These are phyloP conservation scores for Parathielavia hyrcaniae DNA, from an alignment of 495 filamentous ascomycete species.

Conservation along the genomic window DNA sequence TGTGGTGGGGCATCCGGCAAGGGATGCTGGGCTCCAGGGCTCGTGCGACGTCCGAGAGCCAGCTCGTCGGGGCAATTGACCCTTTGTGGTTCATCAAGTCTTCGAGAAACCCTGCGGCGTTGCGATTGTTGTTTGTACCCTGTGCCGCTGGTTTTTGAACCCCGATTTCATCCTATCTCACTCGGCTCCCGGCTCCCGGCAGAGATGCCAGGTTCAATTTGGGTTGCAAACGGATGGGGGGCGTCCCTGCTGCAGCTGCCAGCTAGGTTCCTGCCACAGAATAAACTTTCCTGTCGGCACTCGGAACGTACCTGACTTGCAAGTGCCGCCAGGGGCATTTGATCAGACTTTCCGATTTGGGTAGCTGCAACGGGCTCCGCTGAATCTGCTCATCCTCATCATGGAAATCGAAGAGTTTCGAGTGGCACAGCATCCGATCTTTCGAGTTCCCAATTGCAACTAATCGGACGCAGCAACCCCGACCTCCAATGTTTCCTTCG, in stretches of 20 bases:
- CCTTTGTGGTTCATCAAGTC: background rate
- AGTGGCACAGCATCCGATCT: too few relatives aligned
- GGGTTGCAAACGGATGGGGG: slow-evolving; percentile 3
- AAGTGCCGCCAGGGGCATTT: background rate
- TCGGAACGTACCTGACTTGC: too few relatives aligned
- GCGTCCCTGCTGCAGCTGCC: slow-evolving; percentile 1
- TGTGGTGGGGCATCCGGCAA: background rate
- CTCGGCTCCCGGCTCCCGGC: background rate
- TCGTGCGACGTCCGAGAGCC: background rate
- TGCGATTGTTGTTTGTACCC: too few relatives aligned
- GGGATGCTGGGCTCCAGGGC: background rate
- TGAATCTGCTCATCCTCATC: background rate
- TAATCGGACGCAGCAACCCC: too few relatives aligned
- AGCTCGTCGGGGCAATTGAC: background rate
- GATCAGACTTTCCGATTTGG: background rate
- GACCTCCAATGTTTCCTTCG: too few relatives aligned
- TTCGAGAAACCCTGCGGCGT: too few relatives aligned
- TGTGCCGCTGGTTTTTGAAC: too few relatives aligned
- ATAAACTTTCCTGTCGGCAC: too few relatives aligned
- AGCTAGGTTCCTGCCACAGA: too few relatives aligned
- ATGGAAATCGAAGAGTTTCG: too few relatives aligned
- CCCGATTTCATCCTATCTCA: too few relatives aligned
- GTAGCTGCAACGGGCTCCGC: background rate
- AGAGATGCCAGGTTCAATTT: slow-evolving; percentile 1
- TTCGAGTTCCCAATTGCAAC: too few relatives aligned